Evolutionary conservation across 306 rosid genomes (phyloP).

Genomic region (Pyrus communis): DNA sequence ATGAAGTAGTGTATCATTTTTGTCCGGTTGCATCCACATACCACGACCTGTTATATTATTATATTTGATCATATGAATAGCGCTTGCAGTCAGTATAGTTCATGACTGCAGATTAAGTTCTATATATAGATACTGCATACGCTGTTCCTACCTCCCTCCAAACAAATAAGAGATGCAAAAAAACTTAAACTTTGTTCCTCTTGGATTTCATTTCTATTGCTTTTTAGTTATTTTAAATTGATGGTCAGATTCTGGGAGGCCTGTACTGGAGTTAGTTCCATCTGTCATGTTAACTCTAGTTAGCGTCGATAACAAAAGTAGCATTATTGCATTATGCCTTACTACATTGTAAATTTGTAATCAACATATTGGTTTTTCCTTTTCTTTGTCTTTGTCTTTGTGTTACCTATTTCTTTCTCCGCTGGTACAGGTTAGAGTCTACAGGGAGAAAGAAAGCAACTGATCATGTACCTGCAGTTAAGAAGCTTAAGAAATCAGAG

Average conservation of each 20-base stretch:
- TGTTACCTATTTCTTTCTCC: conserved; percentile 10
- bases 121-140: neutral
- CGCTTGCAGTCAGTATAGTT: neutral
- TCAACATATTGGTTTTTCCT: too few relatives aligned
- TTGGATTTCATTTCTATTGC: too few relatives aligned
- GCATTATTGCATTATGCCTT: neutral
- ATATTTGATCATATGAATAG: neutral
- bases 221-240: too few relatives aligned
- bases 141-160: too few relatives aligned
- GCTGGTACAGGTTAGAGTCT: conserved; percentile 60
- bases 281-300: neutral
- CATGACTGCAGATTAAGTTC: neutral
- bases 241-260: neutral
- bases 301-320: neutral
- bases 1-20: neutral
- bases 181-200: too few relatives aligned
- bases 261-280: neutral
- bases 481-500: conserved; percentile 97
- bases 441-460: conserved; percentile 73
- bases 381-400: too few relatives aligned
- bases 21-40: neutral
- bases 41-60: neutral
- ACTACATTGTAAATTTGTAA: neutral
- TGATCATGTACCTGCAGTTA: conserved; percentile 91
- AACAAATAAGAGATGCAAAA: too few relatives aligned